phyloP scores from a whole-genome alignment of 345 rosid species.

The Cardamine occulta region DNA sequence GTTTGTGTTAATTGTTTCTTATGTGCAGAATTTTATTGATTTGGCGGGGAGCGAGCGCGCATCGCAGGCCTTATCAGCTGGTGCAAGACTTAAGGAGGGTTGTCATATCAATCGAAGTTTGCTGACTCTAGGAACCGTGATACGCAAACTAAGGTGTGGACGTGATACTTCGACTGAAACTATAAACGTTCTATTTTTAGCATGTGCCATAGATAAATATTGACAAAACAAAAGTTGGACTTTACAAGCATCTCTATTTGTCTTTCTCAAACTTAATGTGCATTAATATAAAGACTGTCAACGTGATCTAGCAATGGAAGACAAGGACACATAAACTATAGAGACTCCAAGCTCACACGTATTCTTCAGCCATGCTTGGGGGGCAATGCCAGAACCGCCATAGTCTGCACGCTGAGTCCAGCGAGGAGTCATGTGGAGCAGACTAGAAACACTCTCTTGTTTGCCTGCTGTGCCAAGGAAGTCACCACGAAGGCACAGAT shows the following conservation, averaged over 20 bases:
- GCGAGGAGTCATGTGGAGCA: slow-evolving; percentile 98
- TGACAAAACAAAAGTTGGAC: background rate
- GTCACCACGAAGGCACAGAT: slow-evolving; percentile 96
- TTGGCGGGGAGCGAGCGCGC: slow-evolving; percentile 99
- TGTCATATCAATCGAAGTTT: slow-evolving; percentile 97
- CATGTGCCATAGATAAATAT: slow-evolving; percentile 1
- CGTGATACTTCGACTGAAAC: slow-evolving; percentile 4
- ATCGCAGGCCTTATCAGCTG: slow-evolving; percentile 87
- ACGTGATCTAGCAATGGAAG: slow-evolving; percentile 77
- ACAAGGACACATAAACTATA: slow-evolving; percentile 88
- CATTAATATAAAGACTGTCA: slow-evolving; percentile 22
- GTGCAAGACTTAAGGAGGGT: slow-evolving; percentile 93
- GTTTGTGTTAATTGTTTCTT: slow-evolving; percentile 28
- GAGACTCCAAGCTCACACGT: slow-evolving; percentile 97
- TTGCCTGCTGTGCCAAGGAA: slow-evolving; percentile 98
- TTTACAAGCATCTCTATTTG: slow-evolving; percentile 18
- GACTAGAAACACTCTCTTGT: slow-evolving; percentile 93
- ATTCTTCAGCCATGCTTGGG: slow-evolving; percentile 95
- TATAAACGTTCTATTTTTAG: background rate
- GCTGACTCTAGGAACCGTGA: slow-evolving; percentile 90
- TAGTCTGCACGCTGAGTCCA: slow-evolving; percentile 95
- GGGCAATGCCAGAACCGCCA: slow-evolving; percentile 97
- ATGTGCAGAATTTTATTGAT: slow-evolving; percentile 84
- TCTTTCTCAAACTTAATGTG: slow-evolving; percentile 30
- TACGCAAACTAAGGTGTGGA: slow-evolving; percentile 90